phyloP scores from a whole-genome alignment of 179 eudicot species.

The Monotropa hypopitys region DNA sequence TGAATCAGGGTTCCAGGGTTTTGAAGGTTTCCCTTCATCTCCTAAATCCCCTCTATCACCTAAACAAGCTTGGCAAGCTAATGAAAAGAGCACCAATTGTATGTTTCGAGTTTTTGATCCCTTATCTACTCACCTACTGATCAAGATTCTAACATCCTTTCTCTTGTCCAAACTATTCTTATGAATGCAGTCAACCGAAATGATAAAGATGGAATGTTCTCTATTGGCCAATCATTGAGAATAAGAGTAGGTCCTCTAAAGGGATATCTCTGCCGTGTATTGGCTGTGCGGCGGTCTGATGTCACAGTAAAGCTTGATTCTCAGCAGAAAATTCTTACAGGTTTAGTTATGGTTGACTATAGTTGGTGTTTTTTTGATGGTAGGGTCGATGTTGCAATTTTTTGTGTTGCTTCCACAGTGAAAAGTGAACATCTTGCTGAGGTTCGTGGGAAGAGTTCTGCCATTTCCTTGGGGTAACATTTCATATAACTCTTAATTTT shows the following conservation, averaged over 20 bases:
- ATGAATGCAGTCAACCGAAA: conserved; percentile 32
- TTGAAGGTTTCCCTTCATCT: conserved; percentile 59
- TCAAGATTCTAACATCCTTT: conserved; percentile 4
- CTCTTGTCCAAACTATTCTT: not conserved
- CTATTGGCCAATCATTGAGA: conserved; percentile 83
- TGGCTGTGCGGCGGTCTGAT: conserved; percentile 75
- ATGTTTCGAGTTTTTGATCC: conserved; percentile 13
- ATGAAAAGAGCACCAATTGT: conserved; percentile 48
- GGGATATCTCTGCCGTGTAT: conserved; percentile 84
- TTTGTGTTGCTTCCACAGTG: conserved; percentile 34
- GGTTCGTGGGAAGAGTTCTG: conserved; percentile 64
- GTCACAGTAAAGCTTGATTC: conserved; percentile 93
- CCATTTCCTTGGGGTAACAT: conserved; percentile 41
- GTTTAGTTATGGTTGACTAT: conserved; percentile 23
- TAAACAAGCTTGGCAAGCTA: conserved; percentile 46
- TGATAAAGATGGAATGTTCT: conserved; percentile 52
- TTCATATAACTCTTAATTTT: not conserved
- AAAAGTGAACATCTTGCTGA: conserved; percentile 85
- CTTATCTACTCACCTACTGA: not conserved
- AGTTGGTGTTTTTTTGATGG: not conserved
- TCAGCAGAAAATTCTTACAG: conserved; percentile 84
- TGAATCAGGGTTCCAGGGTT: conserved; percentile 41
- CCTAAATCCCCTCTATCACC: conserved; percentile 76
- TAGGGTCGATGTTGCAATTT: not conserved
- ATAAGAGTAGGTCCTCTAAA: conserved; percentile 87